phyloP scores from a whole-genome alignment of 2,329 filamentous ascomycete species.

The Metarhizium rileyi region DNA sequence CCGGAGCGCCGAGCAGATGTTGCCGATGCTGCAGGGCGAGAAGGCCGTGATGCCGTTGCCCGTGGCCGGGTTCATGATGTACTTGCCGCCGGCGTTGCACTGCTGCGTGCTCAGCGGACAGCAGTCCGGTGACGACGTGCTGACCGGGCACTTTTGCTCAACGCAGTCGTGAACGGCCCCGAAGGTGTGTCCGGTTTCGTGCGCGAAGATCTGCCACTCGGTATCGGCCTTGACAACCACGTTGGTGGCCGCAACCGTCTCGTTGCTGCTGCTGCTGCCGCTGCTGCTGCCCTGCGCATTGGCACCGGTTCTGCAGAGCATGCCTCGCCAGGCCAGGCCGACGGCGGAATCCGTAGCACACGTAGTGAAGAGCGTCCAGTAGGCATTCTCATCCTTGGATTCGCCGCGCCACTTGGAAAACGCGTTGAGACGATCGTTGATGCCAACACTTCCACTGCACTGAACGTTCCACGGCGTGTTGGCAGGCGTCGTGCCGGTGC shows the following conservation, averaged over 20 bases:
- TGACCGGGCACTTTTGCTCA: slow-evolving; percentile 55
- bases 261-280: slow-evolving; percentile 39
- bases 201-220: slow-evolving; percentile 94
- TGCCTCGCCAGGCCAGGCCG: slow-evolving; percentile 85
- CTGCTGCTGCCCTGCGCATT: slow-evolving; percentile 37
- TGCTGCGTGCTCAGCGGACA: slow-evolving; percentile 61
- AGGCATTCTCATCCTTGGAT: slow-evolving; percentile 71
- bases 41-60: slow-evolving; percentile 63
- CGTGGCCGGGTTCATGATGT: slow-evolving; percentile 95
- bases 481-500: slow-evolving; percentile 57
- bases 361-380: slow-evolving; percentile 82
- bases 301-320: slow-evolving; percentile 60
- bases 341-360: slow-evolving; percentile 79
- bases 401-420: slow-evolving; percentile 85
- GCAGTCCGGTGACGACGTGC: slow-evolving; percentile 48
- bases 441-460: slow-evolving; percentile 54
- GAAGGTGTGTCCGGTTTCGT: slow-evolving; percentile 90
- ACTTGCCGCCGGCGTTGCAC: slow-evolving; percentile 70
- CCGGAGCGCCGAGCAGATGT: slow-evolving; percentile 80
- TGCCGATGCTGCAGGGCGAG: slow-evolving; percentile 82
- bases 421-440: slow-evolving; percentile 70
- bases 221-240: slow-evolving; percentile 75
- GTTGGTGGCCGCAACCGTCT: slow-evolving; percentile 77
- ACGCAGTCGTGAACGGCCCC: slow-evolving; percentile 93
- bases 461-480: slow-evolving; percentile 75